Percentiles rank a stretch among this genome's conserved stretches.
Evolutionary conservation across 768 basidiomycete genomes (phyloP).

Genomic region (Tricholomella constricta): DNA sequence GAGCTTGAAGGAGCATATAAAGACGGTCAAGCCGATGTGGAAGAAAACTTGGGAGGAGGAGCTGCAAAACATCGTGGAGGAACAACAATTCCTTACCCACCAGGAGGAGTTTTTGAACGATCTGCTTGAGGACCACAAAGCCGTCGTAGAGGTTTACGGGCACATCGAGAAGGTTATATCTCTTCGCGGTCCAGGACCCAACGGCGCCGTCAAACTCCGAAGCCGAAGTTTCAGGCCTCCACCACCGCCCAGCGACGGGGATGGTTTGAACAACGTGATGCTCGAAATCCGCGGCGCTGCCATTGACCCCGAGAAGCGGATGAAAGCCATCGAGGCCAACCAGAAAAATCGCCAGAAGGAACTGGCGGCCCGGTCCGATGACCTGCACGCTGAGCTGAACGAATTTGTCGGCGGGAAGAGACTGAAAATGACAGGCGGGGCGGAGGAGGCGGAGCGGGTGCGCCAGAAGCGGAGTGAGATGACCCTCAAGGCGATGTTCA

Average conservation of each 20-base stretch:
- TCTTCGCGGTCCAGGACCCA: constrained; percentile 52
- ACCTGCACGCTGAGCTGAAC: constrained; percentile 79
- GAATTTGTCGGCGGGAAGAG: constrained; percentile 89
- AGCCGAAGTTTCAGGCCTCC: constrained; percentile 59
- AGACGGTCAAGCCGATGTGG: constrained; percentile 94
- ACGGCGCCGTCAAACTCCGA: constrained; percentile 27
- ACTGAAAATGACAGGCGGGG: constrained; percentile 93
- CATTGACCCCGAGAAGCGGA: constrained; percentile 77
- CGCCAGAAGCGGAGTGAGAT: constrained; percentile 82
- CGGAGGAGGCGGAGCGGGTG: constrained; percentile 87
- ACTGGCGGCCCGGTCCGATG: constrained; percentile 70
- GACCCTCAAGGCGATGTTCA: constrained; percentile 90
- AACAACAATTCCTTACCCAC: constrained; percentile 91
- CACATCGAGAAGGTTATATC: constrained; percentile 91
- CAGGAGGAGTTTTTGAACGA: constrained; percentile 92
- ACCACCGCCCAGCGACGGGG: constrained; percentile 65
- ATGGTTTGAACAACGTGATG: constrained; percentile 77
- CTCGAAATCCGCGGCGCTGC: constrained; percentile 85
- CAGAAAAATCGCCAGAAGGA: constrained; percentile 81
- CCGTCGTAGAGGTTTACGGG: constrained; percentile 81
- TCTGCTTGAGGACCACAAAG: constrained; percentile 89
- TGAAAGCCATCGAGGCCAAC: constrained; percentile 92
- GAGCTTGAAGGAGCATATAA: constrained; percentile 80
- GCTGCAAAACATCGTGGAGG: constrained; percentile 93
- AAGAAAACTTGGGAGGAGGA: constrained; percentile 99